Conservation (phyloP, 2,329 filamentous ascomycete species). For the Colletotrichum neosansevieriae region DNA sequence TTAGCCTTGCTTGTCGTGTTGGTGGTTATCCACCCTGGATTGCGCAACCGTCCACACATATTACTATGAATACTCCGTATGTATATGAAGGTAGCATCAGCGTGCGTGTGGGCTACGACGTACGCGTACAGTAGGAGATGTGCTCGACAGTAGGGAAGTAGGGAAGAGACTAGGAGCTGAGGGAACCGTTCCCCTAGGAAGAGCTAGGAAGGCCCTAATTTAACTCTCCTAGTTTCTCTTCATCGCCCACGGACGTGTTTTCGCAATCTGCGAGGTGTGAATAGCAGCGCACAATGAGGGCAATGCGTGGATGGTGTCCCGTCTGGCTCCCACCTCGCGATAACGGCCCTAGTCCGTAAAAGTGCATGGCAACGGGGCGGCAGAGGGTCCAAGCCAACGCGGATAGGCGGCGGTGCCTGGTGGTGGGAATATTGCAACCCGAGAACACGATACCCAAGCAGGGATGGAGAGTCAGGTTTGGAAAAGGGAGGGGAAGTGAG, state of each 20-base stretch:
- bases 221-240: neutral
- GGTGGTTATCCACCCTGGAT: slow-evolving; percentile 17
- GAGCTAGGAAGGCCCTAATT: slow-evolving; percentile 1
- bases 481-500: slow-evolving; percentile 13
- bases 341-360: slow-evolving; percentile 16
- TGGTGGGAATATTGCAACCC: slow-evolving; percentile 19
- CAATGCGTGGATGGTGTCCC: slow-evolving; percentile 1
- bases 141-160: neutral
- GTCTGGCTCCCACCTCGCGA: neutral
- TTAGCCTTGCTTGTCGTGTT: slow-evolving; percentile 33
- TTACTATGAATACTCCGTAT: slow-evolving; percentile 8
- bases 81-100: slow-evolving; percentile 4
- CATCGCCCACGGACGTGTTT: slow-evolving; percentile 1
- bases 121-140: slow-evolving; percentile 1
- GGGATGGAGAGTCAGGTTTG: slow-evolving; percentile 32
- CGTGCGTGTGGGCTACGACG: slow-evolving; percentile 5
- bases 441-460: slow-evolving; percentile 27
- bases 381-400: slow-evolving; percentile 28
- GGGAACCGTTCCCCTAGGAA: slow-evolving; percentile 7
- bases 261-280: neutral
- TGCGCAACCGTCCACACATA: slow-evolving; percentile 9
- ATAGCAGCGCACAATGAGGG: neutral
- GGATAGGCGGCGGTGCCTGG: slow-evolving; percentile 12
- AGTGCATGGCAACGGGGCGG: neutral
- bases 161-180: neutral